These are phyloP conservation scores for Hyphodiscus hymeniophilus DNA, from an alignment of 495 filamentous ascomycete genomes.

Conservation along the genomic window DNA sequence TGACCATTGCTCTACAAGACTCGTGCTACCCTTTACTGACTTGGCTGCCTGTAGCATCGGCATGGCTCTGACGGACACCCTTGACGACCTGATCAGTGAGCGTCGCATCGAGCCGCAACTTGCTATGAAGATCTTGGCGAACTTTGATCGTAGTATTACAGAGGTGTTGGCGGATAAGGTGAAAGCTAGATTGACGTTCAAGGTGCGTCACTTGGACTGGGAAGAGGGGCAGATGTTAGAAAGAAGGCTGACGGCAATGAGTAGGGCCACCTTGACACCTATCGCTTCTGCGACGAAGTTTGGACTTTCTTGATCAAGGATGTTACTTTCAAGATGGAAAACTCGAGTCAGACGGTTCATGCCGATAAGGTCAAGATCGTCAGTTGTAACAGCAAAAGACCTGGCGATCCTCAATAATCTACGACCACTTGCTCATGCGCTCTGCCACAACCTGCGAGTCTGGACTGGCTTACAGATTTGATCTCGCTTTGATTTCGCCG, in stretches of 20 bases:
- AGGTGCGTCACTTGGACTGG: conserved; percentile 50
- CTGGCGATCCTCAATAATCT: conserved; percentile 21
- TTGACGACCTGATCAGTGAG: conserved; percentile 90
- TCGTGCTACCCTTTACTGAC: conserved; percentile 22
- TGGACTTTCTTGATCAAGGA: conserved; percentile 99
- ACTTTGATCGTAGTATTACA: conserved; percentile 85
- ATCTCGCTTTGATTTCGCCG: too few species aligned
- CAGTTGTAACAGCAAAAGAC: conserved; percentile 48
- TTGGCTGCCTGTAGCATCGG: conserved; percentile 60
- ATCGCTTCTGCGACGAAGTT: conserved; percentile 99
- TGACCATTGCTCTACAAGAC: conserved; percentile 18
- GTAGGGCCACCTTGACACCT: conserved; percentile 95
- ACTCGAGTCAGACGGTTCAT: conserved; percentile 43
- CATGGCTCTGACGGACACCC: conserved; percentile 83
- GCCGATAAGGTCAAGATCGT: conserved; percentile 96
- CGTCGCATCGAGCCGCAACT: conserved; percentile 94
- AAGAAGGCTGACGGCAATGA: conserved; percentile 4
- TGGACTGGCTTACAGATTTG: too few species aligned
- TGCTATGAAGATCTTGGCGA: conserved; percentile 91
- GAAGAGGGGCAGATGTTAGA: background rate
- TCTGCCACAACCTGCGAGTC: too few species aligned
- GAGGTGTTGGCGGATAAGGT: conserved; percentile 86
- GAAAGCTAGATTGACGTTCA: conserved; percentile 86
- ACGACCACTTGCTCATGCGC: too few species aligned
- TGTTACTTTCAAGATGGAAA: conserved; percentile 93